phyloP scores from a whole-genome alignment of 331 rosid species.

The Malus hybrid region DNA sequence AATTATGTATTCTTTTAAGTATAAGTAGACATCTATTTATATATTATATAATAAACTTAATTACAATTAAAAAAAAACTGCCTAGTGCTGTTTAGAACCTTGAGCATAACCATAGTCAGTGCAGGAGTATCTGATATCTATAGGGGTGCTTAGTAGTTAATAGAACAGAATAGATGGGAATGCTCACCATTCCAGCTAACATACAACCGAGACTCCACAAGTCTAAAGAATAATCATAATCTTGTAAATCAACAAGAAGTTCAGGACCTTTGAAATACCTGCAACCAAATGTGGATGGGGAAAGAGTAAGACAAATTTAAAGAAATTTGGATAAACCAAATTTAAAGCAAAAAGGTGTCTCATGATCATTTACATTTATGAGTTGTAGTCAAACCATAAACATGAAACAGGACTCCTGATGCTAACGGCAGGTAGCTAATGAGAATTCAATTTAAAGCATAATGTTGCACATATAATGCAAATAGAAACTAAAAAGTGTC shows the following conservation, averaged over 20 bases:
- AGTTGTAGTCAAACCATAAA: neutral
- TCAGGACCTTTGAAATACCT: conserved; percentile 70
- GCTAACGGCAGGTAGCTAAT: neutral
- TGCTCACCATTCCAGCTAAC: conserved; percentile 94
- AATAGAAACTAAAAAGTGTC: neutral
- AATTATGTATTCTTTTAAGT: too few relatives aligned
- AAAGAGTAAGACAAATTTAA: neutral
- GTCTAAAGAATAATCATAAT: conserved; percentile 87
- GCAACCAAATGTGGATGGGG: conserved; percentile 2
- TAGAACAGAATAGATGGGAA: neutral
- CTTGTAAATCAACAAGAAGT: conserved; percentile 95
- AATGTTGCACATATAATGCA: neutral
- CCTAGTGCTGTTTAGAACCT: too few relatives aligned
- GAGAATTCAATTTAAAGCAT: neutral
- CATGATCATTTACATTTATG: neutral
- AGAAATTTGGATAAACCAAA: neutral
- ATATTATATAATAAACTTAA: too few relatives aligned
- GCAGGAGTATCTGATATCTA: neutral
- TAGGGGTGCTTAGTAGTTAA: neutral
- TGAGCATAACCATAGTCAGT: neutral
- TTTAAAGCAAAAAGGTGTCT: neutral
- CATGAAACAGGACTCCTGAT: neutral
- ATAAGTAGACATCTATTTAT: too few relatives aligned
- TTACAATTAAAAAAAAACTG: too few relatives aligned
- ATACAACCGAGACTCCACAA: conserved; percentile 97